phyloP scores from a whole-genome alignment of 2,329 filamentous ascomycete species.

The Dactylellina cionopaga region DNA sequence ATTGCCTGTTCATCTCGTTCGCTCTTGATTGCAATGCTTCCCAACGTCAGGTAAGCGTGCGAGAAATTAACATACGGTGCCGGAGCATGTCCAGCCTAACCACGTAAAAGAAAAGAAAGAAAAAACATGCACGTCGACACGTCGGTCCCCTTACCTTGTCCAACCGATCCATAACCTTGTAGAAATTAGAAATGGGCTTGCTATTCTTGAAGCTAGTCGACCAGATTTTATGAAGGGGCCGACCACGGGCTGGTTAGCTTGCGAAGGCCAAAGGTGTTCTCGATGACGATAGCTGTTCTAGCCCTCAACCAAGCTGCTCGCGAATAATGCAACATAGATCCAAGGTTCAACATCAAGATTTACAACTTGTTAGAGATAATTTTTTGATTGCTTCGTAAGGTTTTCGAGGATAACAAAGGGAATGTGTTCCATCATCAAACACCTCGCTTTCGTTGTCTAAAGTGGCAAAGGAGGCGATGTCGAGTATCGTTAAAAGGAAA shows the following conservation, averaged over 20 bases:
- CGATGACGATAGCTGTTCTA: slow-evolving; percentile 18
- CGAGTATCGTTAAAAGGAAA: slow-evolving; percentile 46
- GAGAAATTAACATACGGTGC: slow-evolving; percentile 30
- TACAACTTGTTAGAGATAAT: background rate
- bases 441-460: slow-evolving; percentile 13
- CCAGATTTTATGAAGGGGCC: too few relatives aligned
- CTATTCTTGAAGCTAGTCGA: slow-evolving; percentile 10
- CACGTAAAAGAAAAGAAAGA: slow-evolving; percentile 4
- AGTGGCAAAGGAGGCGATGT: slow-evolving; percentile 51
- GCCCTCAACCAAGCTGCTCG: background rate
- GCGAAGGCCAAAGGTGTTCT: slow-evolving; percentile 21
- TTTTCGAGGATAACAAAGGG: slow-evolving; percentile 13
- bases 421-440: slow-evolving; percentile 33
- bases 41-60: slow-evolving; percentile 40
- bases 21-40: slow-evolving; percentile 39
- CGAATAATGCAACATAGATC: background rate
- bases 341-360: background rate
- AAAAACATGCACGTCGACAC: slow-evolving; percentile 27
- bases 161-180: slow-evolving; percentile 42
- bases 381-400: slow-evolving; percentile 11
- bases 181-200: slow-evolving; percentile 10
- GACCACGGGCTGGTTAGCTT: slow-evolving; percentile 17
- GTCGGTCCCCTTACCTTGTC: slow-evolving; percentile 47
- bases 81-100: slow-evolving; percentile 11
- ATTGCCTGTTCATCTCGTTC: slow-evolving; percentile 43